Evolutionary conservation across 2,329 filamentous ascomycete genomes (phyloP), one percentile per base, ranked within the genome.

Genomic region (Microsporum audouinii): DNA sequence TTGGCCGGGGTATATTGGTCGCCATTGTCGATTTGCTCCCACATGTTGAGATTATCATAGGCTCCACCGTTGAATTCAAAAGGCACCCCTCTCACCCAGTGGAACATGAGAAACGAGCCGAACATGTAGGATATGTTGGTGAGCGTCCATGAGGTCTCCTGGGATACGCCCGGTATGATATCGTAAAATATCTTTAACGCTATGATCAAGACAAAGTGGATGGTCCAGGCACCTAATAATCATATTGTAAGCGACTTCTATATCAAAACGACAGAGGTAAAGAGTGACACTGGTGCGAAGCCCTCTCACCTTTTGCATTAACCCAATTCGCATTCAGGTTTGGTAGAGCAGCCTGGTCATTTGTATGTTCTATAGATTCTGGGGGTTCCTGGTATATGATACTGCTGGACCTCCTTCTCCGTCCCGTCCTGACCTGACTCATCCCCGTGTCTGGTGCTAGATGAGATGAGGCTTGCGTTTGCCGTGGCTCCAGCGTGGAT

Each of bases 31-130:
- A 99, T 99, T 78, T 99, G 94, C 79, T 99, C 94, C 94, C 94
- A 99, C 94, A 99, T 97, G 79, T 97, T 99, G 71, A 99, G 82
- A 76, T 99, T 97, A 81, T 99, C 94, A 76, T 97, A 99, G 68
- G 94, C 94, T 63, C 94, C 94, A 61, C 89, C 88, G 73, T 99
- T 99, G 82, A 99, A 99, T 76, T 99, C 94, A 72, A 99, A 99
- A 4, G 94, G 94, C 55, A 97, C 90, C 68, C 94, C 94, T 72
- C 92, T 90, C 68, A 99, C 94, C 81, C 90, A 96, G 78, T 99
- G 94, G 78, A 99, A 99, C 94, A 99, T 99, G 76, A 99, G 84
- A 76, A 97, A 99, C 47, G 92, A 96, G 70, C 91, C 91, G 71
- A 94, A 88, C 91, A 97, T 97, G 82, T 99, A 99, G 58, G 91